A percentile compares a stretch with the other conserved stretches of the same genome.
Evolutionary conservation across 1,284 basidiomycete species (phyloP).

Genomic region (Xerocomus cyaneibrunnescens): DNA sequence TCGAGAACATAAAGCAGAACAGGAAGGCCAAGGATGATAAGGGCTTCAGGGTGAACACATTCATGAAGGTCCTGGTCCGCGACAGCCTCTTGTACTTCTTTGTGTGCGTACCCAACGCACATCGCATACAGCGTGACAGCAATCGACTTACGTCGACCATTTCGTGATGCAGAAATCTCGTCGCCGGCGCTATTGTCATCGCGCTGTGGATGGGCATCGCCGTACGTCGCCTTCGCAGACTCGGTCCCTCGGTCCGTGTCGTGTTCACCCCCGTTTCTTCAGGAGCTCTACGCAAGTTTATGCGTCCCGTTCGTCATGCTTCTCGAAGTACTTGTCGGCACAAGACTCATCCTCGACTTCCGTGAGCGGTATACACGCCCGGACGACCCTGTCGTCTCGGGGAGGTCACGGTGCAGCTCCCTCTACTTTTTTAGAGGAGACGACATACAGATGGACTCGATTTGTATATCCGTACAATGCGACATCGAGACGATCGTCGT

Average conservation of each 20-base stretch:
- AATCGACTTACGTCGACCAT: background rate
- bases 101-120: constrained; percentile 20
- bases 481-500: constrained; percentile 22
- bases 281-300: constrained; percentile 32
- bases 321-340: constrained; percentile 32
- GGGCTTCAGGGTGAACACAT: constrained; percentile 16
- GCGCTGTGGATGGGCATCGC: constrained; percentile 28
- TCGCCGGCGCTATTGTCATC: constrained; percentile 25
- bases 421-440: constrained; percentile 19
- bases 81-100: constrained; percentile 36
- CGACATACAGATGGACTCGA: constrained; percentile 3
- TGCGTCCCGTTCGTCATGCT: constrained; percentile 36
- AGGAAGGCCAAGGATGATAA: background rate
- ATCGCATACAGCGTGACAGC: too few relatives aligned
- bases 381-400: constrained; percentile 11
- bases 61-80: constrained; percentile 27
- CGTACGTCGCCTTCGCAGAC: constrained; percentile 18
- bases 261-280: background rate
- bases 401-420: constrained; percentile 11
- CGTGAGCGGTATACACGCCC: constrained; percentile 31
- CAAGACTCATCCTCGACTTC: constrained; percentile 35
- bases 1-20: constrained; percentile 9
- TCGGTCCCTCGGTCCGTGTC: background rate
- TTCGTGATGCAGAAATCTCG: constrained; percentile 24
- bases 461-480: constrained; percentile 9